Conservation (phyloP, 2,329 filamentous ascomycete species). For the Sporothrix phasma region DNA sequence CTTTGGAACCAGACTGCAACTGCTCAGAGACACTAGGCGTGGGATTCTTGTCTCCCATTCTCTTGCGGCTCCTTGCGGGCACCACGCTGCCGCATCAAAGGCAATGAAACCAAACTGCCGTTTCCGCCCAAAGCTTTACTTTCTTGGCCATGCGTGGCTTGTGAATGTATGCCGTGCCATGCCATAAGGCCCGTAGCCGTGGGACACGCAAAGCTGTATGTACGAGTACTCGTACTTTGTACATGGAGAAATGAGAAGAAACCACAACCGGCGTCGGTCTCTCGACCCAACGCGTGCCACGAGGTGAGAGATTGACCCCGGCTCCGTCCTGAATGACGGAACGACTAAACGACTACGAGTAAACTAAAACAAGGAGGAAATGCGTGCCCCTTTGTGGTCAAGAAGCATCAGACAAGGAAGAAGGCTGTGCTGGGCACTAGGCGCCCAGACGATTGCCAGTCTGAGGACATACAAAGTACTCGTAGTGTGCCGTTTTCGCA, state of each 20-base stretch:
- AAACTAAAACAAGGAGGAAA: neutral
- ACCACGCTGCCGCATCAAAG: neutral
- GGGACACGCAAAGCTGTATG: too few relatives aligned
- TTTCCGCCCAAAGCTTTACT: constrained; percentile 6
- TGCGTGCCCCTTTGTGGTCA: neutral
- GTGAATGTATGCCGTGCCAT: neutral
- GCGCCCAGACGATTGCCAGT: neutral
- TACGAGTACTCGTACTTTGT: too few relatives aligned
- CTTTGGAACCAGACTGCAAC: neutral
- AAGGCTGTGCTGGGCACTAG: neutral
- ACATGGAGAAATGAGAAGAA: too few relatives aligned
- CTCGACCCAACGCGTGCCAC: neutral
- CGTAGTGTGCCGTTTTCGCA: neutral
- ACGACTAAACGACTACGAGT: too few relatives aligned
- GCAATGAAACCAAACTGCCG: constrained; percentile 9
- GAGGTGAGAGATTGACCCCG: too few relatives aligned
- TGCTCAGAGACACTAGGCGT: too few relatives aligned
- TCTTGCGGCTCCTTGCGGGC: neutral
- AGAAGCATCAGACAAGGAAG: neutral
- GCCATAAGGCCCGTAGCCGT: neutral
- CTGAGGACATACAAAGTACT: too few relatives aligned
- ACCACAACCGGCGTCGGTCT: neutral
- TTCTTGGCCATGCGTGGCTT: neutral
- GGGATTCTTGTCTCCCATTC: neutral
- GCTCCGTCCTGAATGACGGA: too few relatives aligned